Conservation (phyloP, 2,329 filamentous ascomycete species). For the Ophiostoma tasmaniense region DNA sequence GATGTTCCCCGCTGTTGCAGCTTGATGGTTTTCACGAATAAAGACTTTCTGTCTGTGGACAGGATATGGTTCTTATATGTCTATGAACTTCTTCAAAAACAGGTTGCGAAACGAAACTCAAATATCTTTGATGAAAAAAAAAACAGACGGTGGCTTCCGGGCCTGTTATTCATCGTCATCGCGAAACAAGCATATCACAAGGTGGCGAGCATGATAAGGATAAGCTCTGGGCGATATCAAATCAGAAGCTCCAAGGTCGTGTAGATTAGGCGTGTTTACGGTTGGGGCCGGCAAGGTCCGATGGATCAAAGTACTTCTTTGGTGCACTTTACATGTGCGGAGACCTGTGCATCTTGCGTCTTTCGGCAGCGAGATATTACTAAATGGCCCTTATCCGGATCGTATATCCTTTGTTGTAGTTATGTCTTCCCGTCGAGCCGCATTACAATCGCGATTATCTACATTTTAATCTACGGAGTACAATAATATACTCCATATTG, state of each 20-base stretch:
- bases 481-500: too few species aligned
- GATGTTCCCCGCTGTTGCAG: not conserved
- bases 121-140: not conserved
- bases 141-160: constrained; percentile 7
- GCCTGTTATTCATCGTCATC: not conserved
- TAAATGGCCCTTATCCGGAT: too few species aligned
- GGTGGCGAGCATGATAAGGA: constrained; percentile 11
- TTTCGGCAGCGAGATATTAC: not conserved
- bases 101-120: not conserved
- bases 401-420: too few species aligned
- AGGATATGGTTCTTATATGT: not conserved
- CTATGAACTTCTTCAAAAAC: not conserved
- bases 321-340: not conserved
- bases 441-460: too few species aligned
- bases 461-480: too few species aligned
- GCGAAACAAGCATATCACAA: constrained; percentile 3
- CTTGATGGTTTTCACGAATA: not conserved
- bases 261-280: not conserved
- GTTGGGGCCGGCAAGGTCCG: constrained; percentile 15
- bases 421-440: too few species aligned
- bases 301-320: constrained; percentile 6
- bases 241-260: not conserved
- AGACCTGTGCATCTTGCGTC: not conserved
- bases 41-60: not conserved
- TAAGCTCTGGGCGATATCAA: constrained; percentile 10